Conservation (phyloP, 257 asterid genomes). For the Solanum gracilifrons region DNA sequence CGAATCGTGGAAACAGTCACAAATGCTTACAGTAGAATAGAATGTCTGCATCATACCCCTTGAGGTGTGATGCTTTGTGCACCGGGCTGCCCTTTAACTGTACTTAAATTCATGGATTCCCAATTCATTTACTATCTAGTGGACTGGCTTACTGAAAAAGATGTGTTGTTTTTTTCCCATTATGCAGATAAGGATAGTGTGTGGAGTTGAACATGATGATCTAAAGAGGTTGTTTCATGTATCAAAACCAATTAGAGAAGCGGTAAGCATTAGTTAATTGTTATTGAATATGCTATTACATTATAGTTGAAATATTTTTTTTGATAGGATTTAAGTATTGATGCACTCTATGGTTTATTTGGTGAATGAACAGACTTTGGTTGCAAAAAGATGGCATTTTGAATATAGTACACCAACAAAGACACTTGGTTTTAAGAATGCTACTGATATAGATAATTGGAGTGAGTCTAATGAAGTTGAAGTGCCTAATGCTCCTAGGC, state of each 20-base stretch:
- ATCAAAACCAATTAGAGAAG: constrained; percentile 48
- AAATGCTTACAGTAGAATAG: background rate
- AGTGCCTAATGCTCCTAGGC: constrained; percentile 3
- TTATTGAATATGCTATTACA: background rate
- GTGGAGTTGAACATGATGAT: constrained; percentile 85
- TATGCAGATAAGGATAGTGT: constrained; percentile 54
- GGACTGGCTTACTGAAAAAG: background rate
- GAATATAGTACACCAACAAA: constrained; percentile 3
- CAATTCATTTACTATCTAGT: background rate
- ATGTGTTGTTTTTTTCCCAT: background rate
- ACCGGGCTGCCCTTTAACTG: background rate
- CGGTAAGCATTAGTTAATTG: constrained; percentile 24
- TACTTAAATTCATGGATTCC: background rate
- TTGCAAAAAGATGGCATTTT: constrained; percentile 4
- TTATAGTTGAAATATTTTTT: background rate
- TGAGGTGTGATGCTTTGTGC: background rate
- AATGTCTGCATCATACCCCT: background rate
- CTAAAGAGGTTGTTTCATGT: constrained; percentile 51
- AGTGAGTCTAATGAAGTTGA: background rate
- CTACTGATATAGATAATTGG: background rate
- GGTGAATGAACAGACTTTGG: constrained; percentile 1
- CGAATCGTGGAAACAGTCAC: background rate
- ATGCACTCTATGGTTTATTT: background rate
- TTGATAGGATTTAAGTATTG: background rate
- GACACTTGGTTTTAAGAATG: background rate